Conservation (phyloP, 768 basidiomycete genomes). For the Boletus rubroflammeus region DNA sequence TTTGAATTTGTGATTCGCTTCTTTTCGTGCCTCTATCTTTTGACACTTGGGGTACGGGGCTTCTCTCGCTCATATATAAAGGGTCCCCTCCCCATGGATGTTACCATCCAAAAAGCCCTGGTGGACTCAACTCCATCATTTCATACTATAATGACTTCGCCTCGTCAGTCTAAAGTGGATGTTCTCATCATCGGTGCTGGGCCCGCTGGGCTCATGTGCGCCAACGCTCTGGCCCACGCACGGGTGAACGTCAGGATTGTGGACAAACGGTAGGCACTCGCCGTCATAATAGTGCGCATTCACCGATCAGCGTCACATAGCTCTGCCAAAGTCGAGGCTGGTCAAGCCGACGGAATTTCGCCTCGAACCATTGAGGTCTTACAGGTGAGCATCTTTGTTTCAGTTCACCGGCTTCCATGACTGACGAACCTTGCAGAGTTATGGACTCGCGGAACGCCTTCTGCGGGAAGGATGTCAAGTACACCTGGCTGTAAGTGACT, state of each 20-base stretch:
- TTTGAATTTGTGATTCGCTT: too few species aligned
- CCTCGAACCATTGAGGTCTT: constrained; percentile 40
- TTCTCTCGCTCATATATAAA: neutral
- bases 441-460: constrained; percentile 64
- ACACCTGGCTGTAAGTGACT: constrained; percentile 54
- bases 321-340: constrained; percentile 12
- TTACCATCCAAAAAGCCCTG: constrained; percentile 1
- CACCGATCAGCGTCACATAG: constrained; percentile 9
- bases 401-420: neutral
- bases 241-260: constrained; percentile 37
- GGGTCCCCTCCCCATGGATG: neutral
- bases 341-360: constrained; percentile 30
- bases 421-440: constrained; percentile 47
- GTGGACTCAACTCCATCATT: neutral
- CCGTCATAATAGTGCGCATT: neutral
- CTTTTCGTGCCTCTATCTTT: neutral
- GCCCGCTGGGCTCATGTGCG: constrained; percentile 42
- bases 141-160: constrained; percentile 10
- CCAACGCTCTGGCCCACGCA: constrained; percentile 37
- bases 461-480: constrained; percentile 60
- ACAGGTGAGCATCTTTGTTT: constrained; percentile 30
- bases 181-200: constrained; percentile 43
- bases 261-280: constrained; percentile 35
- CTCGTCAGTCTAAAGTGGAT: constrained; percentile 33
- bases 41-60: neutral